Base-by-base conservation (phyloP, 768 basidiomycete species). In the Exidia glandulosa region DNA sequence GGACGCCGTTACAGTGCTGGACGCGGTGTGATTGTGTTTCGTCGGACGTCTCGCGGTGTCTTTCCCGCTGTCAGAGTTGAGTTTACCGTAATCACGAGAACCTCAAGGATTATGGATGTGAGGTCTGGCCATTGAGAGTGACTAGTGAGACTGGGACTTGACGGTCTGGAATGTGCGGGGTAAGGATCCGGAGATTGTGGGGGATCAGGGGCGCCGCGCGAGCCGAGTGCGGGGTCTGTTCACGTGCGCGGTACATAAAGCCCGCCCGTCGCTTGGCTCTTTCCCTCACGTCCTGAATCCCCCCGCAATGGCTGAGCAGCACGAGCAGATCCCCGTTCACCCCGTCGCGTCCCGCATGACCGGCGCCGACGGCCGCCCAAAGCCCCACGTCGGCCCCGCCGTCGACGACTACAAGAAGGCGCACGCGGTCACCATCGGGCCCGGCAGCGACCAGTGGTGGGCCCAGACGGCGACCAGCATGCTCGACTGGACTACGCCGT, bases 361-460 rank as follows among this genome's bases (percentile, higher is more conserved):
- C 63, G 74, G 73, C 41, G 59, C 67, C 56, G 70, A 79, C 48
- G 84, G 84, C 10, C 68, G 70, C 52, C 87, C 86, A 70, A 80
- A 66, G 30, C 89, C 90, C 2, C 91, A 95, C 70, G 67, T 97
- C 29, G 88, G 86, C 0, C 91, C 92, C 19, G 77, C 87, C 70
- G 80, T 86, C 65, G 72, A 85, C n/a, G 86, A 86, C 14, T 95
- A 95, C 74, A 76, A 73, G 62, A 69, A 71, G 6, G 79, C 79
- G 27, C 91, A 94, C 72, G 73, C 75, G 4, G 72, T 82, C 70
- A 90, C 90, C 13, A 67, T 95, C 32, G 94, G 90, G 27, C 76
- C 82, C 58, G 81, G 82, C 65, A 84, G 83, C 14, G 93, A 97
- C 67, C 76, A 78, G 62, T 97, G 90, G 89, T 97, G 94, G 94